Base-by-base conservation (phyloP, 2,329 filamentous ascomycete species). In the Diaporthe sp. region DNA sequence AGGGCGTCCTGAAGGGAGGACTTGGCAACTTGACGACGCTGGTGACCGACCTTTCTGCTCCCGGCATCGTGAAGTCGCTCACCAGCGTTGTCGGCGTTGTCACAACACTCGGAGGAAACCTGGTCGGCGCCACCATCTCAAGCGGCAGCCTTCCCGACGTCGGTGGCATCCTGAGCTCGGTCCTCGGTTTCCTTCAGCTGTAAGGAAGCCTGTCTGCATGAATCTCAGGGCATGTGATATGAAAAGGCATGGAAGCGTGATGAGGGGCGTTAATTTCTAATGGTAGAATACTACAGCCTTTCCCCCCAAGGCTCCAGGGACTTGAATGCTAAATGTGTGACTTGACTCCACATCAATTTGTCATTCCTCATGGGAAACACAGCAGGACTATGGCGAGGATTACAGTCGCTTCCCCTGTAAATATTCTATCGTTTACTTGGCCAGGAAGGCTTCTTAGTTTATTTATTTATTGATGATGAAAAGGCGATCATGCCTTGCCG, bases 1-100 rank as follows among this genome's bases (percentile, higher is more conserved):
- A 67, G 61, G 42, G 61, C 20, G 61, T 49, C 28, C 61, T 67
- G 42, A 49, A 67, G 61, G 61, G 61, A 67, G 61, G 61, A n/a
- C 42, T 67, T 49, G 61, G 61, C 44, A 67, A 67, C 61, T 25
- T 67, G 61, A 67, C 61, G 10, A 49, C 44, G 42, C 61, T 67
- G 20, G 2, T 67, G 42, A n/a, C 15, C 5, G 17, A 67, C 2
- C 28, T 67, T n/a, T 67, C 61, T 49, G 44, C 61, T 49, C 15
- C 25, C 17, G 44, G 28, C 28, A 67, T 67, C 61, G 61, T 67
- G 42, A 67, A 5, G 2, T 49, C 42, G 42, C 61, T 67, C 44
- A 67, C 61, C 42, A 67, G 61, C 61, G 61, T 67, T 67, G 61
- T 67, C 42, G 61, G 61, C 61, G 42, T 49, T 49, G 61, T 67